Evolutionary conservation across 768 basidiomycete species (phyloP).

Genomic region (Mycena sanguinolenta): DNA sequence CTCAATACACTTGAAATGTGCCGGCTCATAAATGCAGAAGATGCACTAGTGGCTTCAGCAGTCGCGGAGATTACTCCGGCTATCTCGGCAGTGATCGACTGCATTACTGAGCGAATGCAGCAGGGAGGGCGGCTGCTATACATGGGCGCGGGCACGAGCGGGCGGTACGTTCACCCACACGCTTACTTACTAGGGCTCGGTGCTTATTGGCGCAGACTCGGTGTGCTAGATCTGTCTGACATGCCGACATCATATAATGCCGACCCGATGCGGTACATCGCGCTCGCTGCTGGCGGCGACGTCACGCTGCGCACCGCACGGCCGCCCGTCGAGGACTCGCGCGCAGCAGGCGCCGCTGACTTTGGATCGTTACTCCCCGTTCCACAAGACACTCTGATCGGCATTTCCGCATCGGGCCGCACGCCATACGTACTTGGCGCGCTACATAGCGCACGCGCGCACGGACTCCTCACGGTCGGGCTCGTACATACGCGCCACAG

Average conservation of each 20-base stretch:
- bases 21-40: slow-evolving; percentile 49
- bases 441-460: slow-evolving; percentile 40
- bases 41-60: slow-evolving; percentile 43
- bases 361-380: slow-evolving; percentile 42
- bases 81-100: slow-evolving; percentile 48
- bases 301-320: slow-evolving; percentile 44
- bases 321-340: slow-evolving; percentile 51
- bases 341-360: slow-evolving; percentile 43
- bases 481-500: slow-evolving; percentile 46
- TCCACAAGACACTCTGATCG: slow-evolving; percentile 47
- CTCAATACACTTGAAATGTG: slow-evolving; percentile 49
- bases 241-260: slow-evolving; percentile 38
- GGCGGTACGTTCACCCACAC: slow-evolving; percentile 40
- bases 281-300: slow-evolving; percentile 46
- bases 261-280: slow-evolving; percentile 39
- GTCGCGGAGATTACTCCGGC: slow-evolving; percentile 44
- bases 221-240: slow-evolving; percentile 48
- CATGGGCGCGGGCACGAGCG: slow-evolving; percentile 53
- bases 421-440: slow-evolving; percentile 53
- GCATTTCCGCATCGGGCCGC: slow-evolving; percentile 51
- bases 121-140: slow-evolving; percentile 49
- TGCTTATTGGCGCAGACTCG: slow-evolving; percentile 39
- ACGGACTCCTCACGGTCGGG: slow-evolving; percentile 47
- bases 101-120: slow-evolving; percentile 44
- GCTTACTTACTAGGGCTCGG: not conserved